Evolutionary conservation across 177 flowering plant species (phyloP), one percentile per base, ranked within the genome.

Genomic region (Vitis hybrid): DNA sequence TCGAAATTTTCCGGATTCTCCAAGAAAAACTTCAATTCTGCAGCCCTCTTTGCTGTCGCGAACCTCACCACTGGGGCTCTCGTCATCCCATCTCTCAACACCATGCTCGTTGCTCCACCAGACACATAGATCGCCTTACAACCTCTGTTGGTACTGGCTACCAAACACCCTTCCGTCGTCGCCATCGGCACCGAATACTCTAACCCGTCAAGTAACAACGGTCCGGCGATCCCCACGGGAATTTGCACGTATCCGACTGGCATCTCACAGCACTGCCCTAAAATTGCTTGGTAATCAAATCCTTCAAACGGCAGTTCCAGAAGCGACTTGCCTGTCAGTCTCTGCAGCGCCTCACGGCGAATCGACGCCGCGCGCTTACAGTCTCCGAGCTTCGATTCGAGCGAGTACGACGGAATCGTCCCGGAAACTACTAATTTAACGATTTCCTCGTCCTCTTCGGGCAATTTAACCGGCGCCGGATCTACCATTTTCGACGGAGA

Each of bases 211-310:
- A 91, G 79, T 81, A 91, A 71, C 86, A 93, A 72, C 1, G 98
- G 97, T 48, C 97, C 98, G 0, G 88, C 97, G 14, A 93, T 79
- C 54, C 98, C 98, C 62, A 93, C 95, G n/a, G 98, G 98, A 54
- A 93, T 85, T 87, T 90, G 98, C 3, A 93, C 86, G 67, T 85
- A 90, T 2, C 98, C 98, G 15, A 93, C 83, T 3, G 95, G 97
- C 93, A 91, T 86, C 81, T 93, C 97, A 59, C 98, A 93, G 76
- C 98, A 93, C 80, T 92, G 97, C 69, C 95, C 95, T 59, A 93
- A 70, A 51, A 93, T 90, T 16, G 96, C 87, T 19, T 81, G 90
- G 77, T 93, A 93, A 69, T 93, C 93, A 16, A 93, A 92, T 24
- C 93, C 97, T 1, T 90, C 94, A 52, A 88, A 52, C 14, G 92